Base-by-base conservation (phyloP, 805 yeast species). In the Yarrowia osloensis region DNA sequence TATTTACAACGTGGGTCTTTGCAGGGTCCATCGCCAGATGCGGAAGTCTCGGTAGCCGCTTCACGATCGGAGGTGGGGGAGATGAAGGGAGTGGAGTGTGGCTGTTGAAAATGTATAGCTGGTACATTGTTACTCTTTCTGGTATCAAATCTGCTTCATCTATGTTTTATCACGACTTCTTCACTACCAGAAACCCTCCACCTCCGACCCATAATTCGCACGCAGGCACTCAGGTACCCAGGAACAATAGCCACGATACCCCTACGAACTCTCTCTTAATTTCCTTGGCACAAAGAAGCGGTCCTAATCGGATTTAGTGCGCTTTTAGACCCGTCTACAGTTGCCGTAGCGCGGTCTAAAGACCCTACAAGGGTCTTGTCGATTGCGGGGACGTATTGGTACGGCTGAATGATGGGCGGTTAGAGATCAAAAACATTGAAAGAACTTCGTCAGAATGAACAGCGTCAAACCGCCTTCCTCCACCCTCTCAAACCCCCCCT, bases 1-100 rank as follows among this genome's bases (percentile, higher is more conserved):
- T 47, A 29, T 47, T 49, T 31, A 31, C 55, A 50, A 31, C 55
- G 39, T 50, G 55, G 55, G 55, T 29, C 55, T 11, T 50, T 47
- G 55, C 55, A 50, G 55, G 55, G 55, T 31, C 55, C 21, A 13
- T 13, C 6, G 4, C 55, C 55, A 31, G 55, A 50, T 50, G 55
- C 55, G 55, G 55, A 47, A 19, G 13, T 47, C 13, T 11, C n/a
- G 33, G 28, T 50, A 29, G 55, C 55, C 55, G 26, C 39, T 22
- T 47, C 33, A 17, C 19, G 63, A 21, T 2, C 3, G 12, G 28
- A 21, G 17, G 46, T 17, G 6, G 9, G 46, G 26, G 26, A n/a
- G 22, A 7, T 39, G 22, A 39, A 11, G 17, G 35, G 35, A 28
- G n/a, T n/a, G n/a, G n/a, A n/a, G n/a, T n/a, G n/a, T n/a, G n/a